Evolutionary conservation across 139 green algal genomes (phyloP).

Genomic region (Coccomyxa sp.): DNA sequence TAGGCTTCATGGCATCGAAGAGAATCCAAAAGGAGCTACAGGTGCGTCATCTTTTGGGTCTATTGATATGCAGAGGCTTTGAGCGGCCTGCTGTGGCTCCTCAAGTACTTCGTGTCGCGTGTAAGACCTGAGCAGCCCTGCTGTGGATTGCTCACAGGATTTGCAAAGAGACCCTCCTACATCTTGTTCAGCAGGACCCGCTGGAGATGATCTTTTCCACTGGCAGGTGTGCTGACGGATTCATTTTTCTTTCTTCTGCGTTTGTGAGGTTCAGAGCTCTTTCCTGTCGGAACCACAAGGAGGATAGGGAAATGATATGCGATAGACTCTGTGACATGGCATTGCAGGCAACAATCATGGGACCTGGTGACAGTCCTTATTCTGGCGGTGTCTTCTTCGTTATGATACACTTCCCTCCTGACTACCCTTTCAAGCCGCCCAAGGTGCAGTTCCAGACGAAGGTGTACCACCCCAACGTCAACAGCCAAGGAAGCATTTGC

Average conservation of each 20-base stretch:
- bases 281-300: no score
- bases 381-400: constrained; percentile 94
- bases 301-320: no score
- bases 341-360: constrained; percentile 71
- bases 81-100: not conserved
- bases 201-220: constrained; percentile 88
- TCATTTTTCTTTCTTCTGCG: no score
- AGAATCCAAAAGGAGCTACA: constrained; percentile 84
- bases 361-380: constrained; percentile 84
- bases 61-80: no score
- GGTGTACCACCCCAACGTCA: constrained; percentile 98
- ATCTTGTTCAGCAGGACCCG: constrained; percentile 79
- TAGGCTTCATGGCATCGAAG: constrained; percentile 72
- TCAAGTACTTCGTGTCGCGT: not conserved
- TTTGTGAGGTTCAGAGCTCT: no score
- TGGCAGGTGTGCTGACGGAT: constrained; percentile 63
- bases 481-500: constrained; percentile 94
- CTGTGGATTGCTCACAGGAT: constrained; percentile 48
- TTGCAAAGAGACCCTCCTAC: constrained; percentile 90
- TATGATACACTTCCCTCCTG: constrained; percentile 92
- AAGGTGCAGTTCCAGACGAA: constrained; percentile 96
- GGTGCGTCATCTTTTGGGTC: constrained; percentile 28
- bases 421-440: constrained; percentile 96
- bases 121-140: not conserved
- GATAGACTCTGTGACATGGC: no score